These are phyloP conservation scores for Curvularia sp. DNA, from an alignment of 2,329 filamentous ascomycete genomes.

Conservation along the genomic window DNA sequence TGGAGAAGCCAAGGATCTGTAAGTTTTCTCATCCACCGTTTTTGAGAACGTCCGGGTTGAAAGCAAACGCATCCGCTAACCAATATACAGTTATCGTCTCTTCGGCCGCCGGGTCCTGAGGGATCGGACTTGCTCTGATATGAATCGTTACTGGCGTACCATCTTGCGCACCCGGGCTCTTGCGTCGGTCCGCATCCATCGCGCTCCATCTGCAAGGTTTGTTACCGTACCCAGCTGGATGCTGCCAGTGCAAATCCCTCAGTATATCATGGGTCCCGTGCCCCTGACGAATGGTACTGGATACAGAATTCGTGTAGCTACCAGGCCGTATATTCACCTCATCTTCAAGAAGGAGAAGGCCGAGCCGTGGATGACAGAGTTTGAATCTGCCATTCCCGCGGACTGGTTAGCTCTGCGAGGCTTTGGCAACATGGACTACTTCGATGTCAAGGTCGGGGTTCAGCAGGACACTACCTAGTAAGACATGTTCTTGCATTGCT, in stretches of 20 bases:
- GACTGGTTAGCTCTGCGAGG: slow-evolving; percentile 31
- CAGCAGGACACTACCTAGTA: slow-evolving; percentile 2
- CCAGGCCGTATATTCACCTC: slow-evolving; percentile 34
- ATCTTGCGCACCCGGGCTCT: slow-evolving; percentile 33
- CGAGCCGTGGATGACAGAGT: slow-evolving; percentile 34
- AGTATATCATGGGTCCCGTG: no score
- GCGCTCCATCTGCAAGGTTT: slow-evolving; percentile 13
- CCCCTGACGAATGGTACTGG: neutral
- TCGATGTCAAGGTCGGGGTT: slow-evolving; percentile 37
- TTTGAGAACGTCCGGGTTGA: neutral
- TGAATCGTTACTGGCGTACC: slow-evolving; percentile 35
- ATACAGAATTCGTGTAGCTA: neutral
- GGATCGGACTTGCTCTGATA: slow-evolving; percentile 28
- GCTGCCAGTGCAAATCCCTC: no score
- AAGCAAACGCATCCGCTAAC: neutral
- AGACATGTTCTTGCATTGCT: neutral
- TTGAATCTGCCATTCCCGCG: slow-evolving; percentile 19
- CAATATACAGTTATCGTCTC: slow-evolving; percentile 35
- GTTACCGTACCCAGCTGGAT: neutral
- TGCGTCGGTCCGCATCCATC: slow-evolving; percentile 30
- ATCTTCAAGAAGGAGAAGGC: slow-evolving; percentile 31
- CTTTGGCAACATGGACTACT: slow-evolving; percentile 38
- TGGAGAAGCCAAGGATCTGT: slow-evolving; percentile 44
- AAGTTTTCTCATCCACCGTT: slow-evolving; percentile 13
- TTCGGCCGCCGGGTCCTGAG: slow-evolving; percentile 35